These are phyloP conservation scores for Sanghuangporus sanghuang DNA, from an alignment of 1,284 basidiomycete species.

Conservation along the genomic window DNA sequence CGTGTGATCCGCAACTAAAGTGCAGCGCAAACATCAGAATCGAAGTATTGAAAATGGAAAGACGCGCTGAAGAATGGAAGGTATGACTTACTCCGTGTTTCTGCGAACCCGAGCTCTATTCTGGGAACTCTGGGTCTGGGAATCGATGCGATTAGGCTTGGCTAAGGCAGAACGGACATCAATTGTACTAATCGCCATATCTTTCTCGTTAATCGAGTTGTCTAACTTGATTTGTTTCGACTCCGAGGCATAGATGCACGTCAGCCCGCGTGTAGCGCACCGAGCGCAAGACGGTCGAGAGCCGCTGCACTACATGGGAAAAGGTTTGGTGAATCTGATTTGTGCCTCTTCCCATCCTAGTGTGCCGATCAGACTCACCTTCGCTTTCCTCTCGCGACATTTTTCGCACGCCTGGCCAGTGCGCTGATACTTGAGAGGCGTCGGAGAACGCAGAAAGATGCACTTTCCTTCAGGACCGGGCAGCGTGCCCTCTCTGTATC, in stretches of 20 bases:
- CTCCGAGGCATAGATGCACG: constrained; percentile 35
- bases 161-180: not conserved
- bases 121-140: not conserved
- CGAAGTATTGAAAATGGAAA: not conserved
- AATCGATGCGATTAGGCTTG: not conserved
- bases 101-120: constrained; percentile 4
- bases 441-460: constrained; percentile 38
- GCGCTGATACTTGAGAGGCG: constrained; percentile 35
- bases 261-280: constrained; percentile 34
- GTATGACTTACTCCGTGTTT: constrained; percentile 14
- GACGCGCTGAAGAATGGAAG: not conserved
- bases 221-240: constrained; percentile 1
- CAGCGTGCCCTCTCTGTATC: constrained; percentile 33
- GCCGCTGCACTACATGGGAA: constrained; percentile 35
- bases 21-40: not conserved
- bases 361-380: constrained; percentile 26
- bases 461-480: constrained; percentile 37
- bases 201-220: not conserved
- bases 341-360: not conserved
- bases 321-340: not conserved
- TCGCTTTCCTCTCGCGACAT: constrained; percentile 42
- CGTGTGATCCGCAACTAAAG: constrained; percentile 6
- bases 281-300: constrained; percentile 35
- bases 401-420: constrained; percentile 39
- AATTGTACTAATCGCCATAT: not conserved